phyloP scores from a whole-genome alignment of 2,329 filamentous ascomycete species.

The Fusarium tupiense region DNA sequence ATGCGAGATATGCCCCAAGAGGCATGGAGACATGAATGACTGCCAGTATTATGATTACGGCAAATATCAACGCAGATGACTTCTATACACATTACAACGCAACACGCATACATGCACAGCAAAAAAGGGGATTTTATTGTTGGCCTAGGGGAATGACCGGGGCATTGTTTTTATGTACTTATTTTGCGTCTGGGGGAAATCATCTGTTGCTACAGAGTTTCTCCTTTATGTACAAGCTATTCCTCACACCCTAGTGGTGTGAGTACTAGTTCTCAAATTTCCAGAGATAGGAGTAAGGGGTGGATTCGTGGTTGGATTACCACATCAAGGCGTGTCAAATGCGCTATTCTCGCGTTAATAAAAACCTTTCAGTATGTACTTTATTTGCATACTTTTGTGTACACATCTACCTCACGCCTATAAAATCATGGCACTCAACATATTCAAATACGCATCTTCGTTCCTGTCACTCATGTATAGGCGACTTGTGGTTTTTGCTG shows the following conservation, averaged over 20 bases:
- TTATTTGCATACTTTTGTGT: constrained; percentile 24
- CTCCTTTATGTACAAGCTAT: not conserved
- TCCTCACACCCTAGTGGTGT: constrained; percentile 9
- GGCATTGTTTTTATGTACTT: constrained; percentile 12
- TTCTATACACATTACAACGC: not conserved
- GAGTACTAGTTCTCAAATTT: constrained; percentile 1
- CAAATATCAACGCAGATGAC: constrained; percentile 11
- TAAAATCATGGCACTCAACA: not conserved
- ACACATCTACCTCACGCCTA: not conserved
- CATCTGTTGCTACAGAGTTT: constrained; percentile 4
- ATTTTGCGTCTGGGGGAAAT: constrained; percentile 12
- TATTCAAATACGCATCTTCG: not conserved
- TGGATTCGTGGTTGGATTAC: not conserved
- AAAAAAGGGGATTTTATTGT: constrained; percentile 28
- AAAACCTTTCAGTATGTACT: constrained; percentile 32
- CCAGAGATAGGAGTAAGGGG: constrained; percentile 9
- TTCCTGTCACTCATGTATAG: not conserved
- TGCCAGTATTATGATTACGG: constrained; percentile 7
- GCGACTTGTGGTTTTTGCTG: not conserved
- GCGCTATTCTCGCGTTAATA: constrained; percentile 30
- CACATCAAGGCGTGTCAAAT: constrained; percentile 2
- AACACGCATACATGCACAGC: constrained; percentile 16
- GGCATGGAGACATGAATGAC: not conserved
- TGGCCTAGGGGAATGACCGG: constrained; percentile 18
- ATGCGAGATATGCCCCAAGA: not conserved